Evolutionary conservation across 306 rosid genomes (phyloP).

Genomic region (Trifolium dubium): DNA sequence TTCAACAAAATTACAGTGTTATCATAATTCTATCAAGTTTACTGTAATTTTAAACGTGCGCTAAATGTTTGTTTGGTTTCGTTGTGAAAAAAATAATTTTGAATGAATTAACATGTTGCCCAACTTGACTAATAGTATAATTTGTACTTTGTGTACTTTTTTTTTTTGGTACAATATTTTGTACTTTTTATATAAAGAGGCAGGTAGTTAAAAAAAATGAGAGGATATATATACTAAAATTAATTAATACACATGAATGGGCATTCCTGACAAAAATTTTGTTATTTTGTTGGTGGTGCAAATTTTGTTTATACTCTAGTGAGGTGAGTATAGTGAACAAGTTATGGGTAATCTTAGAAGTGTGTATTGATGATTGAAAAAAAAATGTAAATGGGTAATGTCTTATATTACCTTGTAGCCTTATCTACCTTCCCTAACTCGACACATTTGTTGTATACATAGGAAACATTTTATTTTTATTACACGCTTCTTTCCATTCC

Average conservation of each 20-base stretch:
- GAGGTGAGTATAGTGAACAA: slow-evolving; percentile 8
- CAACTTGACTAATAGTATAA: no score
- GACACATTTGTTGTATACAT: slow-evolving; percentile 61
- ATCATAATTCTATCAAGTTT: no score
- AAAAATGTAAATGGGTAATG: slow-evolving; percentile 61
- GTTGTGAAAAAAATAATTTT: no score
- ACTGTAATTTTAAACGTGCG: no score
- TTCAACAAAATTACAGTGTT: no score
- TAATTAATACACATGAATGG: slow-evolving; percentile 45
- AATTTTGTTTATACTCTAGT: slow-evolving; percentile 32
- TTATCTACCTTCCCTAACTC: slow-evolving; percentile 50
- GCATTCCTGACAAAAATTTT: slow-evolving; percentile 40
- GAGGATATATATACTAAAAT: not conserved
- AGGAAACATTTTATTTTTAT: slow-evolving; percentile 72
- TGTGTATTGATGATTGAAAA: slow-evolving; percentile 68
- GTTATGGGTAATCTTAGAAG: slow-evolving; percentile 54
- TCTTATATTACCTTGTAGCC: slow-evolving; percentile 59
- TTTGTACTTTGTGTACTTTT: no score
- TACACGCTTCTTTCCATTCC: slow-evolving; percentile 62
- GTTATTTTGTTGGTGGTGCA: not conserved
- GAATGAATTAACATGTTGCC: no score
- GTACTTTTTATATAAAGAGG: not conserved
- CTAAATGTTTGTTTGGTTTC: no score
- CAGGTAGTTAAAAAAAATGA: slow-evolving; percentile 18
- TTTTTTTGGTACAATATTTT: no score